Evolutionary conservation across 1,139 yeast species (phyloP), one percentile per base, ranked within the genome.

Genomic region (Suhomyces chickasaworum): DNA sequence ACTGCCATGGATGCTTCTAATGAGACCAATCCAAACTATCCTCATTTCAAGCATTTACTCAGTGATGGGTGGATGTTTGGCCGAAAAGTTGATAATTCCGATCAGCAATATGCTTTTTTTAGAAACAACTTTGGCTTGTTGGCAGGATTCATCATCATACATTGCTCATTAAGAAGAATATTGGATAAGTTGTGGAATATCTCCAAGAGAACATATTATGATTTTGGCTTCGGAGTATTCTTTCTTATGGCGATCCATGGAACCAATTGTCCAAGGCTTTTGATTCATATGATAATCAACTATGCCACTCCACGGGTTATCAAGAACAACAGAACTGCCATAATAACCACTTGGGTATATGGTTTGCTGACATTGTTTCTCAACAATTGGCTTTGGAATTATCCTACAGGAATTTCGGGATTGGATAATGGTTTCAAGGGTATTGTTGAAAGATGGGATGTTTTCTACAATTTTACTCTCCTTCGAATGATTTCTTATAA

Each of bases 371-470:
- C 91, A 0, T 70, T 95, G 36, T 90, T 93, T 61, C 63, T 89
- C 44, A 93, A 93, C 61, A 96, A 89, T 57, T 69, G 71, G 47
- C 81, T 74, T 51, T 73, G 89, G 45, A 75, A 78, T 22, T 72
- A 77, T 48, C 80, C 78, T 15, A 75, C 79, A 45, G 84, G 81
- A 2, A 56, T 83, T 18, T 63, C 71, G 0, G 64, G 78, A 20
- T 62, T 89, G 54, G 95, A 84, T 57, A 54, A 66, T 30, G 77
- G 81, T 1, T 83, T 76, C 57, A 75, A 72, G 61, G 98, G 99
- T 0, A 76, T 91, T 21, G 83, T 93, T 54, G 76, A 82, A 16
- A 75, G 98, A 55, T 95, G 99, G 99, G 98, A 93, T 61, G 97
- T 95, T 7, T 89, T 88, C 58, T 95, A 84, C 75, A 95, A 93